Percentiles rank a stretch among this genome's conserved stretches.
Conservation (phyloP, 441 rosid genomes). For the Gossypium gossypioides region DNA sequence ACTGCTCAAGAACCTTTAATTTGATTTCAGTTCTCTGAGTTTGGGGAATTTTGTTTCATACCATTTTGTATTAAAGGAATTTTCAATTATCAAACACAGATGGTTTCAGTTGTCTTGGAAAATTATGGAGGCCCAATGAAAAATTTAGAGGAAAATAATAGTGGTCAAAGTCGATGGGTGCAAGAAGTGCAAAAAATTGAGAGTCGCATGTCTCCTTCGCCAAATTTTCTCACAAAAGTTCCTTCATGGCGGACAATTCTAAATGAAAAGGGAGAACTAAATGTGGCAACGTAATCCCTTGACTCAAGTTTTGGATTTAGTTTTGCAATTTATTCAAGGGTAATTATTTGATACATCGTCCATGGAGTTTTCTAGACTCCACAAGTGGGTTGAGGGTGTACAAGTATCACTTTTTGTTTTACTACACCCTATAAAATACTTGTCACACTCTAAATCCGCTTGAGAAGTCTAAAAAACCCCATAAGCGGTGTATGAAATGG, state of each 20-base stretch:
- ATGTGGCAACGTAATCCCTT: slow-evolving; percentile 52
- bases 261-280: slow-evolving; percentile 68
- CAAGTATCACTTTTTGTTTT: neutral
- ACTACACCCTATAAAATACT: neutral
- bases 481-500: too few species aligned
- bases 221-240: slow-evolving; percentile 34
- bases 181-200: slow-evolving; percentile 66
- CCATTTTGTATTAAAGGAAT: slow-evolving; percentile 6
- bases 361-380: neutral
- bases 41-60: neutral
- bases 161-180: slow-evolving; percentile 56
- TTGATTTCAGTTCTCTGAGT: neutral
- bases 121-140: slow-evolving; percentile 44
- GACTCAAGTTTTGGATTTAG: slow-evolving; percentile 17
- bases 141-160: slow-evolving; percentile 33
- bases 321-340: neutral
- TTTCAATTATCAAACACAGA: slow-evolving; percentile 33
- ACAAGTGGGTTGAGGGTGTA: neutral
- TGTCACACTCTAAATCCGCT: too few species aligned
- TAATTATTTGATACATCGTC: neutral
- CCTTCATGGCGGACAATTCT: slow-evolving; percentile 75
- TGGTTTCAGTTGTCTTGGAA: slow-evolving; percentile 81
- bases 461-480: too few species aligned
- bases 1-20: neutral
- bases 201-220: slow-evolving; percentile 35